phyloP scores from a whole-genome alignment of 1,284 basidiomycete species.

The Microbotryomycetes sp. region DNA sequence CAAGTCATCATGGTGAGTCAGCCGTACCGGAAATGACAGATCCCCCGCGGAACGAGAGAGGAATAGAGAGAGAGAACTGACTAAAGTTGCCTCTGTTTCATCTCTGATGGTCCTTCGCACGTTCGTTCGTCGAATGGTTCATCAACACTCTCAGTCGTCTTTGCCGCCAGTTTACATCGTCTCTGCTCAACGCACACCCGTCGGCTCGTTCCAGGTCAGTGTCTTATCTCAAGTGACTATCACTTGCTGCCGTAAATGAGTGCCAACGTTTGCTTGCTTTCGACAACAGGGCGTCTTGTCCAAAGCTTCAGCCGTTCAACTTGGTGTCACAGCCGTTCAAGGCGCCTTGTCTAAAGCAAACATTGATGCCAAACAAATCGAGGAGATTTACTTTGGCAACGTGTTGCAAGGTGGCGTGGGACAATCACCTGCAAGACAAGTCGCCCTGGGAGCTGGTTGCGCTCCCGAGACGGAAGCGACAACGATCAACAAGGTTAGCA shows the following conservation, averaged over 20 bases:
- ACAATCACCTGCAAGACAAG: constrained; percentile 47
- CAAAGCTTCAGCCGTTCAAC: constrained; percentile 74
- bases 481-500: constrained; percentile 71
- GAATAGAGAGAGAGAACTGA: too few species aligned
- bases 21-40: background rate
- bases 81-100: too few species aligned
- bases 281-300: constrained; percentile 71
- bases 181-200: constrained; percentile 69
- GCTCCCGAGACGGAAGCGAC: constrained; percentile 84
- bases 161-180: constrained; percentile 1
- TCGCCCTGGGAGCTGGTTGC: constrained; percentile 78
- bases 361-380: constrained; percentile 71
- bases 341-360: constrained; percentile 75
- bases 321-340: constrained; percentile 83
- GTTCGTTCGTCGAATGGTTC: background rate
- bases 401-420: constrained; percentile 46
- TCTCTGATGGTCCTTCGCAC: too few species aligned
- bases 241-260: background rate
- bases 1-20: background rate
- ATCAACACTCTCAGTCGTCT: background rate
- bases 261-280: too few species aligned
- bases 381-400: constrained; percentile 96
- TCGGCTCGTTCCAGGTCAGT: constrained; percentile 63
- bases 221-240: too few species aligned
- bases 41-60: too few species aligned